phyloP scores from a whole-genome alignment of 176 grass and related monocot genomes.

The Oryza rufipogon region DNA sequence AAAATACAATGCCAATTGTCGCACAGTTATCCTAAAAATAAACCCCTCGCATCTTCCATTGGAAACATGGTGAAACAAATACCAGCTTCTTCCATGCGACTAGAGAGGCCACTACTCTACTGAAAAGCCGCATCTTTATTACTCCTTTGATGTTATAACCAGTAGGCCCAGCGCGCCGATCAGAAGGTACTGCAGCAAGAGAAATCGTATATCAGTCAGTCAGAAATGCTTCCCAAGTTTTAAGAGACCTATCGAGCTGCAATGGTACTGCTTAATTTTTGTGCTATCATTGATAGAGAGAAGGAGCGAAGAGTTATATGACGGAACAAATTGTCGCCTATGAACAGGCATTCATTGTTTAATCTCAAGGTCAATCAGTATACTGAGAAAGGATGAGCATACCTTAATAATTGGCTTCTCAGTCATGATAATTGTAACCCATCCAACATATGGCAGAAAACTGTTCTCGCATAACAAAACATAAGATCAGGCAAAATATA shows the following conservation, averaged over 20 bases:
- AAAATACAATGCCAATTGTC: neutral
- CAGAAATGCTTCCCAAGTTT: neutral
- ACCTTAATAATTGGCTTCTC: slow-evolving; percentile 87
- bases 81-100: neutral
- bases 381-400: slow-evolving; percentile 12
- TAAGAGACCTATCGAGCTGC: neutral
- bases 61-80: slow-evolving; percentile 19
- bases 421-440: slow-evolving; percentile 82
- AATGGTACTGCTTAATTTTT: neutral
- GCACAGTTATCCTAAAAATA: neutral
- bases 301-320: neutral
- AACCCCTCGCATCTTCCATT: neutral
- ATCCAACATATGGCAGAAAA: slow-evolving; percentile 79
- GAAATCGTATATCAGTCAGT: neutral
- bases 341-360: neutral
- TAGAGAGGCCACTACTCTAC: neutral
- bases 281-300: neutral
- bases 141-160: slow-evolving; percentile 69
- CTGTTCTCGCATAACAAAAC: slow-evolving; percentile 37
- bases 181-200: slow-evolving; percentile 71
- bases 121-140: slow-evolving; percentile 19
- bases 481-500: neutral
- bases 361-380: slow-evolving; percentile 19
- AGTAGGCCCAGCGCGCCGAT: slow-evolving; percentile 71
- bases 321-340: neutral